Evolutionary conservation across 2,329 filamentous ascomycete genomes (phyloP).

Genomic region (Colletotrichum tofieldiae): DNA sequence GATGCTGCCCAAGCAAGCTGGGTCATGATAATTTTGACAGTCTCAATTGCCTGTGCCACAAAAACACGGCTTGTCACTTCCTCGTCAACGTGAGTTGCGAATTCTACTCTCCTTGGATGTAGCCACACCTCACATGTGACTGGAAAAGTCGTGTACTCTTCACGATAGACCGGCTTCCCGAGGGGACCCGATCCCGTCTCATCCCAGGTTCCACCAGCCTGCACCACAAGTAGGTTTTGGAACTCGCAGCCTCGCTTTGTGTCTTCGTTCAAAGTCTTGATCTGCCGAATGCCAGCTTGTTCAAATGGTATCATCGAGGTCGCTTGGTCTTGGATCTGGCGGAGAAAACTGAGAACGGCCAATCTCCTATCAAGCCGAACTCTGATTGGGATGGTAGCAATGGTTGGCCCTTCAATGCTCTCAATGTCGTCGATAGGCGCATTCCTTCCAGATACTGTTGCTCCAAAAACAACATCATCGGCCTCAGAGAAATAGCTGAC

Average conservation of each 20-base stretch:
- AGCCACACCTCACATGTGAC: constrained; percentile 38
- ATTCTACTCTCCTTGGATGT: constrained; percentile 13
- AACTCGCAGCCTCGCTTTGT: constrained; percentile 46
- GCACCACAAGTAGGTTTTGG: constrained; percentile 51
- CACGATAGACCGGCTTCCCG: constrained; percentile 27
- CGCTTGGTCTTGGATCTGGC: constrained; percentile 41
- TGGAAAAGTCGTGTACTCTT: constrained; percentile 38
- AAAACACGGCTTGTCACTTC: constrained; percentile 26
- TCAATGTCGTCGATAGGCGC: constrained; percentile 48
- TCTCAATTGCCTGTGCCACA: constrained; percentile 24
- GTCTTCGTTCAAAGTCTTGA: constrained; percentile 40
- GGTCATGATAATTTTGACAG: constrained; percentile 25
- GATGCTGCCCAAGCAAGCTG: constrained; percentile 24
- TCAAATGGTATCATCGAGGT: constrained; percentile 46
- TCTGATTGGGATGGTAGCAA: constrained; percentile 51
- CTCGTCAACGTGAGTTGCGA: constrained; percentile 38
- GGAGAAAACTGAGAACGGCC: constrained; percentile 26
- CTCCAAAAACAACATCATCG: constrained; percentile 48
- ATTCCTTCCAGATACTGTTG: constrained; percentile 49
- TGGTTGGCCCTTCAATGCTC: constrained; percentile 49
- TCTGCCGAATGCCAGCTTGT: constrained; percentile 45
- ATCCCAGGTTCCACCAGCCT: constrained; percentile 41
- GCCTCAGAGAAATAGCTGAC: constrained; percentile 54
- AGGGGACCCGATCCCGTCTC: constrained; percentile 27
- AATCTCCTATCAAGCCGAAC: constrained; percentile 37